phyloP scores from a whole-genome alignment of 352 stramenopile genomes.

The Phytophthora sp. region DNA sequence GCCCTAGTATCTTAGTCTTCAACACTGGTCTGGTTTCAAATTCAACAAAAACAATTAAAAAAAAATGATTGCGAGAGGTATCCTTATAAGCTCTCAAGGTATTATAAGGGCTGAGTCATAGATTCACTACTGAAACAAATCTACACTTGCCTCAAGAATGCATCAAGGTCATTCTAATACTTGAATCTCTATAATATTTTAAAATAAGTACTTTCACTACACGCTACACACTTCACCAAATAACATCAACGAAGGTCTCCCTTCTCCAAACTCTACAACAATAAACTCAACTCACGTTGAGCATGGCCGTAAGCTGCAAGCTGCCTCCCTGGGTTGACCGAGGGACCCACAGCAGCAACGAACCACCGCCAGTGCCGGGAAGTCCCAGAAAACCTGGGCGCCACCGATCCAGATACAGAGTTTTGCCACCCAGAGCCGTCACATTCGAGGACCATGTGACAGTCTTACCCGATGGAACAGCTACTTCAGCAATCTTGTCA shows the following conservation, averaged over 20 bases:
- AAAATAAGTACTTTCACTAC: no score
- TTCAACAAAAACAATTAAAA: no score
- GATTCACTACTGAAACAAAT: no score
- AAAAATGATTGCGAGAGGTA: no score
- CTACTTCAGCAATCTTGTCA: conserved; percentile 31
- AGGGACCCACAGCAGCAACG: conserved; percentile 46
- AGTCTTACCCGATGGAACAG: conserved; percentile 29
- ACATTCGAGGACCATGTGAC: conserved; percentile 44
- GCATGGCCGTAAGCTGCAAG: conserved; percentile 26
- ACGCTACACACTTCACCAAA: not conserved
- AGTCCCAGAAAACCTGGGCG: conserved; percentile 40
- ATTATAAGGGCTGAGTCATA: no score
- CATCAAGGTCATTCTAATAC: no score
- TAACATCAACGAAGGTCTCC: not conserved
- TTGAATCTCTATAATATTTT: no score
- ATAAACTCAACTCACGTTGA: conserved; percentile 37
- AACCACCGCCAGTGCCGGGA: conserved; percentile 38
- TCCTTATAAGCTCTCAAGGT: no score
- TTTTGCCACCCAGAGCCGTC: conserved; percentile 38
- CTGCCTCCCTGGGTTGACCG: conserved; percentile 28
- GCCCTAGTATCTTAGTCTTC: no score
- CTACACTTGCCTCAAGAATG: no score
- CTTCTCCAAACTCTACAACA: conserved; percentile 10
- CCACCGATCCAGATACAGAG: conserved; percentile 50
- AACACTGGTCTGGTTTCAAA: no score